Base-by-base conservation (phyloP, 176 grass and related monocot genomes). In the Oryza glumipatula region DNA sequence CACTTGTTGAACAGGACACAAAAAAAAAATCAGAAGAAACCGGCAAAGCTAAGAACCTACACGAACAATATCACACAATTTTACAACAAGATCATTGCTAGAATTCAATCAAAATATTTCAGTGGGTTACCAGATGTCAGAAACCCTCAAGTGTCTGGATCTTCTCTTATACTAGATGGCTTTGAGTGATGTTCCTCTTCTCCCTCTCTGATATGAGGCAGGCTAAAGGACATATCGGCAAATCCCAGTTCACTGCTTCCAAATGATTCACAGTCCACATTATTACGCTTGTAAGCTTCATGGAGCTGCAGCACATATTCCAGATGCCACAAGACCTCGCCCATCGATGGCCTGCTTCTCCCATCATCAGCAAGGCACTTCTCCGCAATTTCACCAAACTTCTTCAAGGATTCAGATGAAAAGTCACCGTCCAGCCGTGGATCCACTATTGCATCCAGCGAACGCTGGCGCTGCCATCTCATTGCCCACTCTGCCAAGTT, bases 401-500 rank as follows among this genome's bases (percentile, higher is more conserved):
- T 98, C 82, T 92, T 98, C 87, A 98, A 28, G 6, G 96, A 98
- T 65, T 98, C 96, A 14, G 87, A 70, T 7, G 91, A 98, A 83
- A 89, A 95, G 74, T 95, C 96, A 70, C 91, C 91, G 60, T 89
- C 72, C 35, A 98, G 70, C 43, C 61, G 78, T 51, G 89, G 89
- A 74, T 98, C 96, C 70, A 92, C 74, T 64, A 98, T 91, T 32
- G 70, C 68, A 70, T 98, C 89, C 33, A 98, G 76, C 0, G 96
- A 93, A 46, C 96, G 88, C 83, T 98, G 96, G 22, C 96, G 89
- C 73, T 98, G 96, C 96, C 96, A 98, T 72, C 96, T 77, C 72
- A 98, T 88, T 4, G 93, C 91, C 96, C 96, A 98, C 79, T 98
- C 96, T 79, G 93, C 93, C 84, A 98, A 84, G 70, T 98, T 98